Evolutionary conservation across 768 basidiomycete species (phyloP).

Genomic region (Podaxis rugospora): DNA sequence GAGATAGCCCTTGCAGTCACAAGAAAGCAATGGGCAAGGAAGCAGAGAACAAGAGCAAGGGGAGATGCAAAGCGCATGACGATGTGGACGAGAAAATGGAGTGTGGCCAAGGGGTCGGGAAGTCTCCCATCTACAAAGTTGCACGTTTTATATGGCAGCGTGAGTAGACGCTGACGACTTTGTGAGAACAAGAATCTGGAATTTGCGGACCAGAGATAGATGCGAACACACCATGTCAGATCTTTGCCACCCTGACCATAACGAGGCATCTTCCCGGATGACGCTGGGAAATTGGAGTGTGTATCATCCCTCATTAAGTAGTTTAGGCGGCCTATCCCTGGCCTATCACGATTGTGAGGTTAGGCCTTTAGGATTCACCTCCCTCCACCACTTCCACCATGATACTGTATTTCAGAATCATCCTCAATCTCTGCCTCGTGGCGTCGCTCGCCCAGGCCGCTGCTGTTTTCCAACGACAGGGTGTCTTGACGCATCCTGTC

Average conservation of each 20-base stretch:
- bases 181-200: neutral
- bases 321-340: neutral
- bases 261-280: neutral
- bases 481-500: neutral
- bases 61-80: neutral
- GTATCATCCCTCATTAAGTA: neutral
- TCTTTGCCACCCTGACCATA: neutral
- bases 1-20: neutral
- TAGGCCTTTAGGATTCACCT: neutral
- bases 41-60: neutral
- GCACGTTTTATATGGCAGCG: slow-evolving; percentile 1
- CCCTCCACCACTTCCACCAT: neutral
- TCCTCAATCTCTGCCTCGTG: neutral
- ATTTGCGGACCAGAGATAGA: neutral
- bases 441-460: neutral
- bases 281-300: neutral
- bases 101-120: neutral
- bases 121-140: too few relatives aligned
- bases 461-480: neutral
- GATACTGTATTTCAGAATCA: neutral
- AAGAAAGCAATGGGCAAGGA: neutral
- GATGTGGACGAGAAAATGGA: neutral
- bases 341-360: neutral
- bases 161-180: slow-evolving; percentile 2
- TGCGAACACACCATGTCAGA: neutral